Base-by-base conservation (phyloP, 371 early-diverging fungal species). In the Conidiobolus incongruus region DNA sequence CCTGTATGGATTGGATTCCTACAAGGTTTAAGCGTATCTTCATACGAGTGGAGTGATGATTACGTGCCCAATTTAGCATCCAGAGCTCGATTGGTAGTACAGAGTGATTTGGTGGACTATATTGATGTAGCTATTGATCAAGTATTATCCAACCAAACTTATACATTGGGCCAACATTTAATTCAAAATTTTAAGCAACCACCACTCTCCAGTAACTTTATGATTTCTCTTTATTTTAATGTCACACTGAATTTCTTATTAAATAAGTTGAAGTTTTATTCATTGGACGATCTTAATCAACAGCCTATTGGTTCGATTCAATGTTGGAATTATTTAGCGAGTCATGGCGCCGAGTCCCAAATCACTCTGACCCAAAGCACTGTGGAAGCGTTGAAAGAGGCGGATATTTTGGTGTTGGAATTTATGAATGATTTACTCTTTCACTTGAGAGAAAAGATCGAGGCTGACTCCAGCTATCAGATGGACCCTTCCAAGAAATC, bases 1-100 rank as follows among this genome's bases (percentile, higher is more conserved):
- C 44, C 44, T 21, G 34, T 35, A 7, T 44, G 44, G 44, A 13
- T 44, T 4, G 44, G 44, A 12, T 32, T 44, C 2, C 15, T 44
- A 17, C 10, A 33, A 26, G 44, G 34, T 7, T 33, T 44, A 17
- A 20, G 19, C 34, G 22, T 17, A 7, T 17, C 34, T 26, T 35
- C 35, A 10, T 35, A 35, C 36, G 24, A 26, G 12, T 44, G 44
- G 44, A 16, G 20, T 26, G 21, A 32, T 8, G 7, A 10, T n/a
- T 26, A 17, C 12, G 2, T 44, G 6, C 6, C 33, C 4, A 32
- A 34, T 16, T 21, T 44, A 26, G 35, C 31, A 26, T 32, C 31
- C 3, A 31, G 35, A 26, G 33, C 23, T 23, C 35, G 35, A 15
- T 8, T 26, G 6, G 24, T 44, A 12, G 31, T 33, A 16, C 30